Percentiles rank a stretch among this genome's conserved stretches.
These are phyloP conservation scores for Byssochlamys sp. DNA, from an alignment of 2,329 filamentous ascomycete genomes.

Conservation along the genomic window DNA sequence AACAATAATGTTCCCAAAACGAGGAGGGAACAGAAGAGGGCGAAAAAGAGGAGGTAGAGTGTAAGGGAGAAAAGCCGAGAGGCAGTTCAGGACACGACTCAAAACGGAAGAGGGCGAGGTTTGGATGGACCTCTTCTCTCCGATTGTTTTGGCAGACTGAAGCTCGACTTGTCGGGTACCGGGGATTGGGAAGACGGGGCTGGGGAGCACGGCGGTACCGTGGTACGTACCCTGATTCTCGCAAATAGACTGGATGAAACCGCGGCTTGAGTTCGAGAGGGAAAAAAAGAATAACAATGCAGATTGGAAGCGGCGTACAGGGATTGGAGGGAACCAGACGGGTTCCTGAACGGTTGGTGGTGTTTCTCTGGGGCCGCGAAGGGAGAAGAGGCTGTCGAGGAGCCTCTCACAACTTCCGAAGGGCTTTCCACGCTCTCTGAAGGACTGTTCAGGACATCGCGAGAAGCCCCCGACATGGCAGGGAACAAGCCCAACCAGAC, in stretches of 20 bases:
- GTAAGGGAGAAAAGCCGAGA: constrained; percentile 2
- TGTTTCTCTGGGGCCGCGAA: background rate
- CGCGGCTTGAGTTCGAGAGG: background rate
- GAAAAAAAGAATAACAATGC: constrained; percentile 1
- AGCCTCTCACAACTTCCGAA: background rate
- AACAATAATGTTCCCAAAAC: constrained; percentile 4
- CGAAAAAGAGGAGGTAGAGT: background rate
- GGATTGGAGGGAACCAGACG: background rate
- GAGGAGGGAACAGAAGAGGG: constrained; percentile 2
- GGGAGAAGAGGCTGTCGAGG: background rate
- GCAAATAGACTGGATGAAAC: background rate
- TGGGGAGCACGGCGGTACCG: background rate
- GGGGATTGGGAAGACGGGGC: background rate
- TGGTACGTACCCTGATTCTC: background rate
- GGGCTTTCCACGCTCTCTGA: background rate
- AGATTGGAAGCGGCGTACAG: background rate
- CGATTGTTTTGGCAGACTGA: background rate
- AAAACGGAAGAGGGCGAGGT: background rate
- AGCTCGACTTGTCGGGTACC: background rate
- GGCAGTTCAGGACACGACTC: constrained; percentile 1
- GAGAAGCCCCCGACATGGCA: background rate
- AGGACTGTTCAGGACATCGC: background rate
- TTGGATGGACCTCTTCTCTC: background rate
- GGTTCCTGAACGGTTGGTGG: constrained; percentile 12
- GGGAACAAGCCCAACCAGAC: background rate